Conservation (phyloP, 306 rosid species). For the Dalbergia cultrata region DNA sequence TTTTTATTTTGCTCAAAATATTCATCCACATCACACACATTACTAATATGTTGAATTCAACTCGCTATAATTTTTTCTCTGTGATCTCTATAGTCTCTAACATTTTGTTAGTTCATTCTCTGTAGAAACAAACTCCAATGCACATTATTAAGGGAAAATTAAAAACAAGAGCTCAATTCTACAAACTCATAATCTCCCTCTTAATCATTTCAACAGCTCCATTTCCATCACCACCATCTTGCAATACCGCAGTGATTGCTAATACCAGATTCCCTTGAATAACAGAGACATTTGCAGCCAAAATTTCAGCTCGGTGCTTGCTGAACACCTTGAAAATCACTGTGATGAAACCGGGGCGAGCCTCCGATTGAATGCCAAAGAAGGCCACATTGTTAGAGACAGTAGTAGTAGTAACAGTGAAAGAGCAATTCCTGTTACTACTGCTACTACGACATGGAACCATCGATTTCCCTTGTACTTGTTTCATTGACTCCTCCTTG, state of each 20-base stretch:
- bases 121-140: neutral
- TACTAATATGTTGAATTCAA: neutral
- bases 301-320: slow-evolving; percentile 44
- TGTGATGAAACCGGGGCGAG: slow-evolving; percentile 42
- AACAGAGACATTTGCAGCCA: slow-evolving; percentile 55
- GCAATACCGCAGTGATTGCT: slow-evolving; percentile 45
- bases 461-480: slow-evolving; percentile 5
- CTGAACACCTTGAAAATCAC: slow-evolving; percentile 45
- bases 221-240: slow-evolving; percentile 27
- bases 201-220: slow-evolving; percentile 43
- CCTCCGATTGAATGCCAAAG: slow-evolving; percentile 52
- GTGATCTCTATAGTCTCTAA: neutral
- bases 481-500: slow-evolving; percentile 49
- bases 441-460: neutral
- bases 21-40: slow-evolving; percentile 19
- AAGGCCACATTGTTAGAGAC: slow-evolving; percentile 49
- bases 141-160: neutral
- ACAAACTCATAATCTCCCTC: slow-evolving; percentile 49
- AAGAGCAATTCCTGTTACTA: slow-evolving; percentile 21
- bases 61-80: neutral
- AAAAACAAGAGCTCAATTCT: slow-evolving; percentile 4
- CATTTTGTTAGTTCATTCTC: neutral
- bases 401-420: slow-evolving; percentile 23
- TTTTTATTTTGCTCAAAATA: neutral
- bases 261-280: slow-evolving; percentile 44